Conservation (phyloP, 495 filamentous ascomycete species). For the Penicillium flavigenum region DNA sequence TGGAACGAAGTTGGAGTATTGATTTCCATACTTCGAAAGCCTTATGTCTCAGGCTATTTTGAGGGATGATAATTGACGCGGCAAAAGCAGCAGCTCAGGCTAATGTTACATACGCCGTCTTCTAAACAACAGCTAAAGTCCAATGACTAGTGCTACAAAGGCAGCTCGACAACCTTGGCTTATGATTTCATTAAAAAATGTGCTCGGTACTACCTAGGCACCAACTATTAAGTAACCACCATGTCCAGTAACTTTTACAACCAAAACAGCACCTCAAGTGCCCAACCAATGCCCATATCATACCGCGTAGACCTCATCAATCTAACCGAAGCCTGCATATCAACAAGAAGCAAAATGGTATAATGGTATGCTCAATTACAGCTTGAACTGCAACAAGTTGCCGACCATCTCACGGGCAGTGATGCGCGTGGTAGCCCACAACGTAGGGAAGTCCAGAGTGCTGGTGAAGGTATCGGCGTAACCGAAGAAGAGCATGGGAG, state of each 20-base stretch:
- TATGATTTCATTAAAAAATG: background rate
- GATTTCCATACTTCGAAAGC: background rate
- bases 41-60: background rate
- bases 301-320: conserved; percentile 6
- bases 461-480: conserved; percentile 75
- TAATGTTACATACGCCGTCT: background rate
- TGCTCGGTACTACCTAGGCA: background rate
- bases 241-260: background rate
- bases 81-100: background rate
- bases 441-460: conserved; percentile 73
- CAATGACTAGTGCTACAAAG: background rate
- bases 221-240: background rate
- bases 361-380: conserved; percentile 45
- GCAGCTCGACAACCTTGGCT: background rate
- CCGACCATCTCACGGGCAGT: conserved; percentile 71
- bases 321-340: background rate
- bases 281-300: background rate
- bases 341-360: background rate
- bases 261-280: background rate
- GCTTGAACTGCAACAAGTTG: conserved; percentile 69
- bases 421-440: conserved; percentile 71
- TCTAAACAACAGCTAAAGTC: background rate
- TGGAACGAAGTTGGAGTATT: background rate
- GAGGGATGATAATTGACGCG: background rate
- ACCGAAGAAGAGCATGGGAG: conserved; percentile 84